A percentile compares a stretch with the other conserved stretches of the same genome.
Conservation (phyloP, 164 flowering plant genomes). For the Aristolochia fimbriata region DNA sequence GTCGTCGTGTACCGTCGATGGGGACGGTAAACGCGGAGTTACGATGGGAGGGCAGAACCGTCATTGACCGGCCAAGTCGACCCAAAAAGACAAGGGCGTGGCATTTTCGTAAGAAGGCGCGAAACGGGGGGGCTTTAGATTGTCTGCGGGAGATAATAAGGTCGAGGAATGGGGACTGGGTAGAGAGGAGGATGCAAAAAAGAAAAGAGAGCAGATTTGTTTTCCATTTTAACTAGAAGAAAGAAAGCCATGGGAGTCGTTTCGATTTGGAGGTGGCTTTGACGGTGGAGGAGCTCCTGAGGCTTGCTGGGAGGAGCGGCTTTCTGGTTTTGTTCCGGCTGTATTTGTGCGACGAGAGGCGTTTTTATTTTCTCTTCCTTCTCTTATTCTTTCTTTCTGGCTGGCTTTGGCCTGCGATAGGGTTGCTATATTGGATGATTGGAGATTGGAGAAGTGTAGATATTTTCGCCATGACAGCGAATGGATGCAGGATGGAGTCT, state of each 20-base stretch:
- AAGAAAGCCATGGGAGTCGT: not conserved
- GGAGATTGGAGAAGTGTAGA: constrained; percentile 4
- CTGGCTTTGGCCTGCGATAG: not conserved
- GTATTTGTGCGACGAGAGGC: not conserved
- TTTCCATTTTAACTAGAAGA: not conserved
- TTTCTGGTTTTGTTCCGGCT: not conserved
- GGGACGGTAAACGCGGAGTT: not conserved
- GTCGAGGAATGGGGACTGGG: not conserved
- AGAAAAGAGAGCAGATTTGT: not conserved
- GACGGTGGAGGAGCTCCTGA: constrained; percentile 1
- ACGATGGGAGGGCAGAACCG: not conserved
- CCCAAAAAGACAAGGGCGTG: not conserved
- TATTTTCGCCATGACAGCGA: constrained; percentile 14
- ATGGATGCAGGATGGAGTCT: constrained; percentile 26
- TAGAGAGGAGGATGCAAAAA: not conserved
- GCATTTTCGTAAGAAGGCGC: not conserved
- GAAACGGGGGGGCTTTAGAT: not conserved
- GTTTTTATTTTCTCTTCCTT: not conserved
- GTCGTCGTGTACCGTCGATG: not conserved
- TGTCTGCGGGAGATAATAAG: constrained; percentile 2
- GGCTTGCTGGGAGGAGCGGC: not conserved
- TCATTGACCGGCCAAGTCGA: not conserved
- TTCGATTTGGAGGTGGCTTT: not conserved
- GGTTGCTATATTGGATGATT: constrained; percentile 3
- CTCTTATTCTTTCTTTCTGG: not conserved